Evolutionary conservation across 1,284 basidiomycete genomes (phyloP).

Genomic region (Sanghuangporus weigelae): DNA sequence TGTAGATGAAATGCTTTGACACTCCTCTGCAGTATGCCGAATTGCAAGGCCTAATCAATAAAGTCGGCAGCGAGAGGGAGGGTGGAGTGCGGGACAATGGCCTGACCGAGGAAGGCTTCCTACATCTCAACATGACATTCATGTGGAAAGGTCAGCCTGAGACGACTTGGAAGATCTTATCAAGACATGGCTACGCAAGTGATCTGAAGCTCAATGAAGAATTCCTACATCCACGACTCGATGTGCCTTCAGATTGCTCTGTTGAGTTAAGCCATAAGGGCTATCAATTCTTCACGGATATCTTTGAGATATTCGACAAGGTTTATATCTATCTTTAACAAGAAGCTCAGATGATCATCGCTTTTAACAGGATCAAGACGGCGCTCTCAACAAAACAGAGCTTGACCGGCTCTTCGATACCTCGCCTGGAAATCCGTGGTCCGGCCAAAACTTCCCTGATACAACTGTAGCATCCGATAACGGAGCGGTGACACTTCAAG

Average conservation of each 20-base stretch:
- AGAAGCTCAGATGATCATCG: conserved; percentile 5
- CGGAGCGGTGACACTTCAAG: conserved; percentile 90
- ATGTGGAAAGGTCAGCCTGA: conserved; percentile 95
- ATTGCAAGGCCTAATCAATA: conserved; percentile 85
- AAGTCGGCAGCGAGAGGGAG: conserved; percentile 72
- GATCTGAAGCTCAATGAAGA: conserved; percentile 86
- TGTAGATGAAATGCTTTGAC: conserved; percentile 77
- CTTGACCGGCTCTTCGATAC: conserved; percentile 89
- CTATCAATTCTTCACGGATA: conserved; percentile 96
- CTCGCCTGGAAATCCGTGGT: conserved; percentile 93
- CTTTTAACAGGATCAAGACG: conserved; percentile 79
- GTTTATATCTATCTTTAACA: conserved; percentile 32
- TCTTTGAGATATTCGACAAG: conserved; percentile 96
- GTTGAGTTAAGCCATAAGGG: conserved; percentile 92
- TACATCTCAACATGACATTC: conserved; percentile 95
- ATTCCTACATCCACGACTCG: conserved; percentile 89
- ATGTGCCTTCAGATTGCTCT: conserved; percentile 89
- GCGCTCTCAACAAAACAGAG: conserved; percentile 83
- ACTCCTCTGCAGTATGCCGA: conserved; percentile 90
- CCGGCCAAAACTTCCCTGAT: conserved; percentile 79
- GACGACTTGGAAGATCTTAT: conserved; percentile 96
- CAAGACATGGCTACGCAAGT: conserved; percentile 95
- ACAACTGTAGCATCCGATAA: conserved; percentile 88
- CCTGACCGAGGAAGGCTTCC: conserved; percentile 91
- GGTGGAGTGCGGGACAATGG: conserved; percentile 67